phyloP scores from a whole-genome alignment of 148 eudicot genomes.

The Camellia granthamiana region DNA sequence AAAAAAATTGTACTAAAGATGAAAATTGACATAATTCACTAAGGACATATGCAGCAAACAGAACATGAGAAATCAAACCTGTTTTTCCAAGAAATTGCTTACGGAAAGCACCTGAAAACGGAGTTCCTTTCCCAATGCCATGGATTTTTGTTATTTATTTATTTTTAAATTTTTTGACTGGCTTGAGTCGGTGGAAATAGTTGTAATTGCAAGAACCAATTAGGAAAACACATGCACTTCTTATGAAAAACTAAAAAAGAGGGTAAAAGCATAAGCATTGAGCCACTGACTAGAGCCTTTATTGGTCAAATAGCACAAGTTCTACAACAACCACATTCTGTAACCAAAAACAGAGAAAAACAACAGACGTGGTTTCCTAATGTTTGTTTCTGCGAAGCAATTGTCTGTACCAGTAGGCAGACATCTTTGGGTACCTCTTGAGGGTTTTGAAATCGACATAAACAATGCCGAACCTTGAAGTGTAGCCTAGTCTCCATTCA shows the following conservation, averaged over 20 bases:
- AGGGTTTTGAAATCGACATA: conserved; percentile 80
- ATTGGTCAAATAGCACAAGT: conserved; percentile 18
- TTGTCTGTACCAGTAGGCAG: conserved; percentile 82
- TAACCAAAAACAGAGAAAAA: neutral
- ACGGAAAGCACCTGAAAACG: neutral
- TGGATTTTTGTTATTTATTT: too few relatives aligned
- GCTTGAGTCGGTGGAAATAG: too few relatives aligned
- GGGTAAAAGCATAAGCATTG: neutral
- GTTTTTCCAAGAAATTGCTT: neutral
- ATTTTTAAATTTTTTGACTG: too few relatives aligned
- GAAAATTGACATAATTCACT: too few relatives aligned
- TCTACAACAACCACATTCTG: too few relatives aligned
- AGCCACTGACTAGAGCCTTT: neutral
- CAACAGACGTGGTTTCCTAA: conserved; percentile 3
- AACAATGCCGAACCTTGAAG: conserved; percentile 87
- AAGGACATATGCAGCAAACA: too few relatives aligned
- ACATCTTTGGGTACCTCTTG: conserved; percentile 80
- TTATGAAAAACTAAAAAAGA: neutral
- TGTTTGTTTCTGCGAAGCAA: conserved; percentile 34
- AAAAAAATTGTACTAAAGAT: too few relatives aligned
- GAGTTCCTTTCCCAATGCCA: neutral
- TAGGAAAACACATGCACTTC: too few relatives aligned
- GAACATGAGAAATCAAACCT: too few relatives aligned
- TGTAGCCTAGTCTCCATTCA: conserved; percentile 87
- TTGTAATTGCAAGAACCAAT: too few relatives aligned